Evolutionary conservation across 371 early-diverging fungal genomes (phyloP), one percentile per base, ranked within the genome.

Genomic region (Apophysomyces sp.): DNA sequence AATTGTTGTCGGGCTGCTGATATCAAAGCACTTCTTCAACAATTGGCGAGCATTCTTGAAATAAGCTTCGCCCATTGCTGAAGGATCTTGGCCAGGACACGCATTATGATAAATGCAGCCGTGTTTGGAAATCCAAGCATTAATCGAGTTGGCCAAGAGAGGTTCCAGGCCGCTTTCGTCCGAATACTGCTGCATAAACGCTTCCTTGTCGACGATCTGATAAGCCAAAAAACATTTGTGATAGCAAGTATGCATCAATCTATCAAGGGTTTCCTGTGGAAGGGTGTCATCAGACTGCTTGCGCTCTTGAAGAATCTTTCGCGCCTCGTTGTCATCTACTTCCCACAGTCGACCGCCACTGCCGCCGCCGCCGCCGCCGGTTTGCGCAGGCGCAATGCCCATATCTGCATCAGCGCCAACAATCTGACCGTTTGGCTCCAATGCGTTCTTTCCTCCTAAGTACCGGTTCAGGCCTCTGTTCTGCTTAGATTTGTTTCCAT

Each of bases 91-190:
- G n/a, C 72, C 78, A 2, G 76, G 70, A 26, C 76, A 73, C 13
- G 74, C 76, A 26, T 77, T 74, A 29, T 83, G 82, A 29, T 83
- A 79, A 57, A 69, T 83, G 63, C 75, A 81, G 2, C 76, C 85
- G 52, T 85, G 85, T 51, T 86, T 85, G 2, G 83, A 81, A 3
- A 79, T 77, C 72, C 85, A 85, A 18, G 87, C 85, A 65, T 81
- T 80, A 56, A 86, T 80, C 18, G 87, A 85, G 51, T 82, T 83
- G 1, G 73, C 62, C 34, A 86, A 58, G 2, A 86, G 68, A 4
- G 86, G 78, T 21, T 44, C 44, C 44, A 44, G 21, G 0, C 73
- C 77, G 1, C 72, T 55, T 0, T 63, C 61, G 4, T 75, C 63
- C 29, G 65, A 63, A 44, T 21, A 44, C 9, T 18, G 44, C 44